These are phyloP conservation scores for Solanum gandarillasii DNA, from an alignment of 257 asterid species.

Conservation along the genomic window DNA sequence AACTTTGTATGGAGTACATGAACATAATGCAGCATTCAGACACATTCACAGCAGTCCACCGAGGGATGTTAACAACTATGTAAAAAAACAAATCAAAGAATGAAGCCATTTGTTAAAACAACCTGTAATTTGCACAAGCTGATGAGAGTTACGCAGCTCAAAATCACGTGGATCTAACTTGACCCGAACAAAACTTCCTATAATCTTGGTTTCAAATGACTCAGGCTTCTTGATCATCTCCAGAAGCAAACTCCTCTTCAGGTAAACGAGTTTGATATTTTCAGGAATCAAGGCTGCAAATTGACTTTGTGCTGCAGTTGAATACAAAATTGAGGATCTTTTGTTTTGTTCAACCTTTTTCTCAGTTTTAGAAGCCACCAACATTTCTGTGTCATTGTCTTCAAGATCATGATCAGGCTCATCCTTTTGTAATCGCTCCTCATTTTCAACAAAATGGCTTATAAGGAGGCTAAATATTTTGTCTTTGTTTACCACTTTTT, in stretches of 20 bases:
- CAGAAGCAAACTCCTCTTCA: slow-evolving; percentile 1
- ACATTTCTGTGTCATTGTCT: slow-evolving; percentile 2
- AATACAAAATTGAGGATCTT: neutral
- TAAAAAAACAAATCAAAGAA: neutral
- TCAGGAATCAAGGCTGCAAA: slow-evolving; percentile 52
- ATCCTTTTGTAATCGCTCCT: slow-evolving; percentile 40
- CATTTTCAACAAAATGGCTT: slow-evolving; percentile 42
- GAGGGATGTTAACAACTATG: neutral
- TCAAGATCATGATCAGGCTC: slow-evolving; percentile 23
- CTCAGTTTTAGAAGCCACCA: slow-evolving; percentile 16
- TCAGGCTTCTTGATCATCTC: slow-evolving; percentile 27
- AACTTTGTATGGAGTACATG: neutral
- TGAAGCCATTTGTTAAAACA: neutral
- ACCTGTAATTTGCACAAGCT: slow-evolving; percentile 78
- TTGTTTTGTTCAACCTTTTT: neutral
- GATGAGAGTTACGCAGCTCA: slow-evolving; percentile 25
- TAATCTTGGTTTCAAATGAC: neutral
- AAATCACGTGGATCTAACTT: slow-evolving; percentile 34
- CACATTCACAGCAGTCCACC: neutral
- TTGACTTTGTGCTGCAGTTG: slow-evolving; percentile 11
- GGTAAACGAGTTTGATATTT: slow-evolving; percentile 64
- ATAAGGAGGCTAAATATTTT: slow-evolving; percentile 41
- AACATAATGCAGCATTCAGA: neutral
- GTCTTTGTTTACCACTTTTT: slow-evolving; percentile 14
- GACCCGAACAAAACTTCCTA: slow-evolving; percentile 18